Base-by-base conservation (phyloP, 2,329 filamentous ascomycete genomes). In the Sphaerulina populicola region DNA sequence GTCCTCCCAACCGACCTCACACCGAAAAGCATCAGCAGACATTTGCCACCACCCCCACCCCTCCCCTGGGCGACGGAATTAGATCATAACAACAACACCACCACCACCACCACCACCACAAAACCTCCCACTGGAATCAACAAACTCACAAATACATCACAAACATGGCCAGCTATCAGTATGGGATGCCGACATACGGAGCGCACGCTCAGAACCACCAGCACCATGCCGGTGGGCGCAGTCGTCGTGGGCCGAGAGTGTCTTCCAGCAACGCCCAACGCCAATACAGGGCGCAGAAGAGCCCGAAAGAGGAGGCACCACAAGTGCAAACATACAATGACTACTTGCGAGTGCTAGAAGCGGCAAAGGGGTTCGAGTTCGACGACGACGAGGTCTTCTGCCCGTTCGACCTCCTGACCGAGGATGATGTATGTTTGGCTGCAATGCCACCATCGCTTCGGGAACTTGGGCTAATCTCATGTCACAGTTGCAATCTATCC, bases 371-470 rank as follows among this genome's bases (percentile, higher is more conserved):
- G 8, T 97, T 97, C 66, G 91, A 97, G 62, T 78, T 97, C 56
- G 91, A 96, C 66, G 91, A 97, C 68, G 91, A 97, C 69, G 79
- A 95, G 73, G 85, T 95, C 71, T 97, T 97, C 71, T 96, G 90
- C 72, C 91, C 91, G 1, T 75, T 76, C 57, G 83, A 85, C 68
- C 79, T 97, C 62, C 76, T 97, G 74, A 94, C 89, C 33, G 90
- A 96, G 73, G 89, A 80, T 71, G 89, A 95, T 81, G 89, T 95
- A 82, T 67, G 74, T 65, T 35, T 21, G 33, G 35, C 37, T 47
- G 21, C 43, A 29, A 31, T 47, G 29, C 18, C 30, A 14, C 37
- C 39, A 27, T 21, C 6, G 57, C 57, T 27, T 6, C 23, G 5
- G 57, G 59, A 63, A 44, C 59, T n/a, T 57, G 55, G 60, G 42